These are phyloP conservation scores for Puccinia triticina DNA, from an alignment of 1,284 basidiomycete genomes.

Conservation along the genomic window DNA sequence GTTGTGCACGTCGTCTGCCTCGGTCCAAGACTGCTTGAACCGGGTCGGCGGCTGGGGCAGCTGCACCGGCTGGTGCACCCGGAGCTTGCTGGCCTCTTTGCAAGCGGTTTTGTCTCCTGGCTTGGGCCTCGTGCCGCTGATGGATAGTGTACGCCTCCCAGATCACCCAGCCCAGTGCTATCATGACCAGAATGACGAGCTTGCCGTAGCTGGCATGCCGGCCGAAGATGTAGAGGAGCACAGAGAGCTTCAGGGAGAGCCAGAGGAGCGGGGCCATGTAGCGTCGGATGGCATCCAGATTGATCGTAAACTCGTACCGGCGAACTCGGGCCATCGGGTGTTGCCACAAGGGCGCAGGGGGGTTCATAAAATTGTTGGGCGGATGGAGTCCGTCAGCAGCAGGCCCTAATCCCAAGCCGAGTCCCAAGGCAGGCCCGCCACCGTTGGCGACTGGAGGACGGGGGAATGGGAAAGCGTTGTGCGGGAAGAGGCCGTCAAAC, in stretches of 20 bases:
- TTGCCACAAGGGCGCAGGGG: conserved; percentile 34
- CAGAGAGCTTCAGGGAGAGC: conserved; percentile 56
- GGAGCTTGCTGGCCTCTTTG: conserved; percentile 40
- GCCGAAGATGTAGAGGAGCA: conserved; percentile 58
- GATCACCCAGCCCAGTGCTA: conserved; percentile 56
- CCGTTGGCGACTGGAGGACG: conserved; percentile 7
- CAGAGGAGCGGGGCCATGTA: conserved; percentile 56
- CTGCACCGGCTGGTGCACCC: conserved; percentile 19
- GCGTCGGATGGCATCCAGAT: conserved; percentile 56
- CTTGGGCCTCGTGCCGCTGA: conserved; percentile 39
- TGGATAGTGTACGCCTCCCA: conserved; percentile 56
- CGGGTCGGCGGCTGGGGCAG: conserved; percentile 37
- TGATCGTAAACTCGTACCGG: conserved; percentile 55
- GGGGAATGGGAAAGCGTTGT: conserved; percentile 16
- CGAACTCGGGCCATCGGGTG: conserved; percentile 38
- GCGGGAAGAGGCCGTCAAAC: conserved; percentile 1
- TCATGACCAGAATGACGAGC: conserved; percentile 53
- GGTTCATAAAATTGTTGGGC: conserved; percentile 26
- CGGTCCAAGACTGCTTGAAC: conserved; percentile 51
- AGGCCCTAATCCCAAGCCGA: conserved; percentile 23
- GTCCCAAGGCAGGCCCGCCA: conserved; percentile 28
- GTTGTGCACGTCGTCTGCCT: conserved; percentile 43
- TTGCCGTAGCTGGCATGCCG: conserved; percentile 56
- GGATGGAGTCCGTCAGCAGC: conserved; percentile 27
- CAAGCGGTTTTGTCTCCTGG: conserved; percentile 47